These are phyloP conservation scores for Begonia peltatifolia DNA, from an alignment of 306 rosid genomes.

Conservation along the genomic window DNA sequence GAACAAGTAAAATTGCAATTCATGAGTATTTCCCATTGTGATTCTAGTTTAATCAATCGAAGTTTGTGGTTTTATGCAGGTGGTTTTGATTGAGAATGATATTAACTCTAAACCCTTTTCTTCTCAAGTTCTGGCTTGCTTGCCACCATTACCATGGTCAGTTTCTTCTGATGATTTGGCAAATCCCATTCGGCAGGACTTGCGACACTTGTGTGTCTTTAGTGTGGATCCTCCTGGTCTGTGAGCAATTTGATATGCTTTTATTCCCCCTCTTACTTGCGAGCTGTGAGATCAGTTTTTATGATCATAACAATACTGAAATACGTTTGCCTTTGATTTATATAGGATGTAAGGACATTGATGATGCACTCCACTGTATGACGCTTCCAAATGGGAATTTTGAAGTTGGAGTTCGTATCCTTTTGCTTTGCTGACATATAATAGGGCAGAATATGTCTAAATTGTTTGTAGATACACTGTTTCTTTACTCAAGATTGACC, in stretches of 20 bases:
- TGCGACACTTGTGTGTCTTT: constrained; percentile 54
- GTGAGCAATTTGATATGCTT: neutral
- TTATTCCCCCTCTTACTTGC: neutral
- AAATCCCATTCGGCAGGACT: constrained; percentile 70
- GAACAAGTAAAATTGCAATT: too few species aligned
- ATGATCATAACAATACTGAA: neutral
- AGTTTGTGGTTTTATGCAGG: constrained; percentile 33
- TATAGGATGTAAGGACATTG: constrained; percentile 94
- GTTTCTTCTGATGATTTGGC: constrained; percentile 71
- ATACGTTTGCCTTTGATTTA: constrained; percentile 13
- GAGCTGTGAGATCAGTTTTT: neutral
- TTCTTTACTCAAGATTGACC: too few species aligned
- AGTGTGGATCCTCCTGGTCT: constrained; percentile 99
- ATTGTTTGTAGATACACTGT: too few species aligned
- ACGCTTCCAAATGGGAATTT: constrained; percentile 93
- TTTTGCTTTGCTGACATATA: constrained; percentile 6
- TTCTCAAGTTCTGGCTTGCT: constrained; percentile 82
- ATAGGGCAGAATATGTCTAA: too few species aligned
- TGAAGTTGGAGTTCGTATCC: constrained; percentile 99
- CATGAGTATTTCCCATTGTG: too few species aligned
- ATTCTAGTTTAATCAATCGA: constrained; percentile 1
- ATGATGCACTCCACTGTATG: constrained; percentile 88
- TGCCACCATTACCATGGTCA: constrained; percentile 95
- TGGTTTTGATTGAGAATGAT: constrained; percentile 96
- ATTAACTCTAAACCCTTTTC: constrained; percentile 89